Base-by-base conservation (phyloP, 2,329 filamentous ascomycete genomes). In the Colletotrichum sp. region DNA sequence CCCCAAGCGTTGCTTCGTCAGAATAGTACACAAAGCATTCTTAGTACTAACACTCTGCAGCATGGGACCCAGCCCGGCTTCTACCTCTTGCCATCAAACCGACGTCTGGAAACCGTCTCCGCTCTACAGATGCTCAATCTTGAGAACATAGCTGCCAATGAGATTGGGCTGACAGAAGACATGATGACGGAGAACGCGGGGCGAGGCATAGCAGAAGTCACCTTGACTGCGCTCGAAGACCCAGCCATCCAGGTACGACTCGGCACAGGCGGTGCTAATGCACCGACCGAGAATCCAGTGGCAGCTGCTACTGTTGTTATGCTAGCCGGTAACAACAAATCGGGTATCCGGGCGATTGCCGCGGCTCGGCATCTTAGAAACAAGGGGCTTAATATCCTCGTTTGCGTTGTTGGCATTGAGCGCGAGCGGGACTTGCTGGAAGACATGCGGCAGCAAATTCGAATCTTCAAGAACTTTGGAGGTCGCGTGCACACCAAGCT, bases 241-340 rank as follows among this genome's bases (percentile, higher is more conserved):
- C 91, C 88, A 75, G 92, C 89, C 66, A 91, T 89, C 82, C 92
- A 87, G 84, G 89, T 89, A 63, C 91, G 87, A 13, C 84, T 89
- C 25, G 87, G 86, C 63, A 89, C 82, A 65, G 87, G 79, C 27
- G 79, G 81, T 4, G 75, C 79, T 6, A 82, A 81, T 22, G 79
- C 80, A 8, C 83, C 80, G 62, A 84, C 77, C 49, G 80, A 64
- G 36, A 78, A 11, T 77, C 79, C 19, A 78, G 78, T 74, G 12
- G 49, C 34, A 72, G 78, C 85, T 32, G 78, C 82, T 71, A 88
- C 89, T 1, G 86, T 92, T 36, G 92, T 98, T 27, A 92, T 99
- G 8, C 89, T 99, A n/a, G 96, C 95, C 0, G 96, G 97, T n/a
- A 99, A 98, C 84, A 96, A 98, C 84, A 95, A 95, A 79, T 96